Evolutionary conservation across 805 yeast species (phyloP), one percentile per base, ranked within the genome.

Genomic region (Blastobotrys americana): DNA sequence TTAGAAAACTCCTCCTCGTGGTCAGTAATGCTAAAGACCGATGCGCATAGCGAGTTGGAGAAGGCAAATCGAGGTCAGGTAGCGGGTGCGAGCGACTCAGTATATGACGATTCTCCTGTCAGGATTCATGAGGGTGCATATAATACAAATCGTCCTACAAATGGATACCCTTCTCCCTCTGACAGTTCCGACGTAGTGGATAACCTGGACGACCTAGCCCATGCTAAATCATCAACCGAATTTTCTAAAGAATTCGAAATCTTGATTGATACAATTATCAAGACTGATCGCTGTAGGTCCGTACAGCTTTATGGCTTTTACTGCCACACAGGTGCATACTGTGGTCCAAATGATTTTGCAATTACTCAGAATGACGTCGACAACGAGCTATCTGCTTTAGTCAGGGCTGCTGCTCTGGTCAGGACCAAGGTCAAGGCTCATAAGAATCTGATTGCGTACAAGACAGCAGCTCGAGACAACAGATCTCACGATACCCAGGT

Each of bases 321-420:
- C 58, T 78, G 83, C 25, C 93, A 84, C 63, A 82, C 86, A 1
- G 90, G 90, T 1, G 82, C 80, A 54, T 79, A 88, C 0, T 84
- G 84, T 54, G 63, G 63, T 1, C 65, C 80, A 0, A 61, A 63
- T 6, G 61, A 70, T 10, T 56, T 65, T 23, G 64, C 65, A 1
- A 69, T 68, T 20, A 81, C 84, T 1, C 69, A 70, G 44, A 54
- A 54, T 2, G 67, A 61, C 31, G 60, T 84, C 28, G 37, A 73
- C 10, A 73, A 71, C 23, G 90, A 83, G 55, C 67, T 83, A 31
- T 55, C 54, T 3, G 71, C 74, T 31, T 84, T 76, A 4, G 71
- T 75, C 49, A 56, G 56, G 6, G 89, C 86, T 1, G 73, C 71
- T 43, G 53, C 55, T 1, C 44, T 69, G 4, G 69, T 71, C 40